phyloP scores from a whole-genome alignment of 129 eudicot genomes.

The Pittosporum tobira region DNA sequence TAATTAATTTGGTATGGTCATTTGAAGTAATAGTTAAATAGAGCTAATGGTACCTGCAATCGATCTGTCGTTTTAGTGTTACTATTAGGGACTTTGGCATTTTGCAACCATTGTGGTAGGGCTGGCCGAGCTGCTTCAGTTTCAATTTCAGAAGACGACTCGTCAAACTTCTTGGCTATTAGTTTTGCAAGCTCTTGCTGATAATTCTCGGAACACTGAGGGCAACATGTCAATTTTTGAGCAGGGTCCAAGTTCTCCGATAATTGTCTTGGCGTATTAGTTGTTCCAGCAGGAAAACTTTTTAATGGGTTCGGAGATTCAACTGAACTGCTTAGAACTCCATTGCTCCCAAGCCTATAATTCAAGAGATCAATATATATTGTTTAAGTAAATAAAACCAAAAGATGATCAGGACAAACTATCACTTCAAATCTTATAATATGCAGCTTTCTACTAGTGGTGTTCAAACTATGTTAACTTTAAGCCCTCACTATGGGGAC shows the following conservation, averaged over 20 bases:
- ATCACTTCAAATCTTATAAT: neutral
- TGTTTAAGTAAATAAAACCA: neutral
- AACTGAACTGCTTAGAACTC: slow-evolving; percentile 46
- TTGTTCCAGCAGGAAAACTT: slow-evolving; percentile 25
- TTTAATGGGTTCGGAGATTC: slow-evolving; percentile 46
- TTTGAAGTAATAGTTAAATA: neutral
- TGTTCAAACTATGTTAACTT: neutral
- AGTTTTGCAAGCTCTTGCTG: slow-evolving; percentile 56
- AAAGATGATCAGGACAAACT: neutral
- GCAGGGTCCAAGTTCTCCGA: slow-evolving; percentile 39
- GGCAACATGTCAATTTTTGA: slow-evolving; percentile 39
- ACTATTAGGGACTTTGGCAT: slow-evolving; percentile 27
- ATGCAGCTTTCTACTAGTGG: neutral
- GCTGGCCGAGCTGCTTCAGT: slow-evolving; percentile 25
- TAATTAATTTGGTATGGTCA: neutral
- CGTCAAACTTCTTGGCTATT: slow-evolving; percentile 32
- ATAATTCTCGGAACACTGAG: slow-evolving; percentile 55
- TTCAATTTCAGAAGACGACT: slow-evolving; percentile 38
- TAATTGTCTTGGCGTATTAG: slow-evolving; percentile 24
- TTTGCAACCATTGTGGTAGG: slow-evolving; percentile 90
- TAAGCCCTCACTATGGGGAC: too few species aligned
- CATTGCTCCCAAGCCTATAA: slow-evolving; percentile 51
- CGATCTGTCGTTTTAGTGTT: slow-evolving; percentile 29
- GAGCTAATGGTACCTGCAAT: slow-evolving; percentile 24
- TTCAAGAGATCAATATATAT: neutral